These are phyloP conservation scores for Falciphora oryzae DNA, from an alignment of 2,329 filamentous ascomycete genomes.

Conservation along the genomic window DNA sequence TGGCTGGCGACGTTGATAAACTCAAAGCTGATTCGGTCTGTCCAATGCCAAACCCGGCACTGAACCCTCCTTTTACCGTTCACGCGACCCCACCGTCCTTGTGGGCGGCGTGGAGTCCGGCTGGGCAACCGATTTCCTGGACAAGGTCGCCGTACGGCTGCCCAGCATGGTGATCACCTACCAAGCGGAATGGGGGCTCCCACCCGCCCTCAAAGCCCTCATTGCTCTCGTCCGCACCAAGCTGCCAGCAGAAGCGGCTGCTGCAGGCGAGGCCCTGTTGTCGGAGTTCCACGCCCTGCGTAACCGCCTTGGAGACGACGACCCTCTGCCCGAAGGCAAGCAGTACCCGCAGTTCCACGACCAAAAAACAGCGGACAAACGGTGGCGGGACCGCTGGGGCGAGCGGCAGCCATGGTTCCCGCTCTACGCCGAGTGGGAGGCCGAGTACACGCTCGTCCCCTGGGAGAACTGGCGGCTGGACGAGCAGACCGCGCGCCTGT, in stretches of 20 bases:
- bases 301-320: not conserved
- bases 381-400: slow-evolving; percentile 26
- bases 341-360: slow-evolving; percentile 19
- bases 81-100: slow-evolving; percentile 32
- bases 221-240: not conserved
- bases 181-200: not conserved
- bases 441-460: slow-evolving; percentile 33
- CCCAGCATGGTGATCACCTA: not conserved
- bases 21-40: slow-evolving; percentile 9
- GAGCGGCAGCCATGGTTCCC: slow-evolving; percentile 33
- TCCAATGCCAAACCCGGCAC: slow-evolving; percentile 19
- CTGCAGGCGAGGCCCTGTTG: not conserved
- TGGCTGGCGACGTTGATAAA: slow-evolving; percentile 2
- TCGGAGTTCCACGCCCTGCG: not conserved
- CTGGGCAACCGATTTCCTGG: slow-evolving; percentile 32
- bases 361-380: not conserved
- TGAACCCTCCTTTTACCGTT: slow-evolving; percentile 22
- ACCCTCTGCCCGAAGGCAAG: not conserved
- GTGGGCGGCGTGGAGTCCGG: slow-evolving; percentile 30
- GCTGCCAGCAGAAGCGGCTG: not conserved
- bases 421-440: slow-evolving; percentile 38
- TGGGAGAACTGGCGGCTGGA: slow-evolving; percentile 27
- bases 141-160: slow-evolving; percentile 21
- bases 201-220: not conserved
- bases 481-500: slow-evolving; percentile 17